phyloP scores from a whole-genome alignment of 2,329 filamentous ascomycete species.

The Penicillium sp. region DNA sequence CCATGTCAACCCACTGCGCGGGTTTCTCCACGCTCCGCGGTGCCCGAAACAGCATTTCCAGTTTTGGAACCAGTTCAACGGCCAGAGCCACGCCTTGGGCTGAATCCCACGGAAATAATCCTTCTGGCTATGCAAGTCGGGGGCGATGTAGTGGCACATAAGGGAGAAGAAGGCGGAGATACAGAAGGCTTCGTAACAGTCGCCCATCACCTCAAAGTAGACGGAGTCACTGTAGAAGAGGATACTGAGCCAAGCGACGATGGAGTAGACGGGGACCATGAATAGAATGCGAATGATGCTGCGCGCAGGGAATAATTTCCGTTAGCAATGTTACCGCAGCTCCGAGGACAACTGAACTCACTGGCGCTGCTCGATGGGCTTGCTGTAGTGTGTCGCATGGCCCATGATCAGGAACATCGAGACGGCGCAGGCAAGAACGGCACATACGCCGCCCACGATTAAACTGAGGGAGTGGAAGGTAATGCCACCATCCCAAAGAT shows the following conservation, averaged over 20 bases:
- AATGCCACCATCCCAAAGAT: conserved; percentile 52
- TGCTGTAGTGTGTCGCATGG: conserved; percentile 61
- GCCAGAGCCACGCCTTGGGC: conserved; percentile 71
- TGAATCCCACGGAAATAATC: conserved; percentile 69
- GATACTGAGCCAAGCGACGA: conserved; percentile 70
- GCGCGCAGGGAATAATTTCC: conserved; percentile 40
- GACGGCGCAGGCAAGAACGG: conserved; percentile 50
- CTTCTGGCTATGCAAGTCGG: conserved; percentile 75
- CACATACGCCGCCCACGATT: conserved; percentile 54
- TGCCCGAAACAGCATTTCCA: conserved; percentile 68
- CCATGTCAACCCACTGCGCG: conserved; percentile 77
- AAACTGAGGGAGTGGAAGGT: conserved; percentile 59
- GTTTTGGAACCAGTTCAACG: conserved; percentile 66
- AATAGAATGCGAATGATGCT: conserved; percentile 83
- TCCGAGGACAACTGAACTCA: conserved; percentile 51
- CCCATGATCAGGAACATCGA: conserved; percentile 55
- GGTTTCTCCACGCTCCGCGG: conserved; percentile 66
- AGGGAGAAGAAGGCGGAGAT: conserved; percentile 74
- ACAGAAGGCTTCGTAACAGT: conserved; percentile 85
- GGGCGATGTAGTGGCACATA: conserved; percentile 41
- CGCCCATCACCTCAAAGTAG: conserved; percentile 75
- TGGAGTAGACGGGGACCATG: conserved; percentile 78
- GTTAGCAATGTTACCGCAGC: conserved; percentile 41
- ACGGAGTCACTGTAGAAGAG: conserved; percentile 72
- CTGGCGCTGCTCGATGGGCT: conserved; percentile 61